A percentile compares a stretch with the other conserved stretches of the same genome.
Evolutionary conservation across 2,329 filamentous ascomycete genomes (phyloP).

Genomic region (Neopestalotiopsis sp.): DNA sequence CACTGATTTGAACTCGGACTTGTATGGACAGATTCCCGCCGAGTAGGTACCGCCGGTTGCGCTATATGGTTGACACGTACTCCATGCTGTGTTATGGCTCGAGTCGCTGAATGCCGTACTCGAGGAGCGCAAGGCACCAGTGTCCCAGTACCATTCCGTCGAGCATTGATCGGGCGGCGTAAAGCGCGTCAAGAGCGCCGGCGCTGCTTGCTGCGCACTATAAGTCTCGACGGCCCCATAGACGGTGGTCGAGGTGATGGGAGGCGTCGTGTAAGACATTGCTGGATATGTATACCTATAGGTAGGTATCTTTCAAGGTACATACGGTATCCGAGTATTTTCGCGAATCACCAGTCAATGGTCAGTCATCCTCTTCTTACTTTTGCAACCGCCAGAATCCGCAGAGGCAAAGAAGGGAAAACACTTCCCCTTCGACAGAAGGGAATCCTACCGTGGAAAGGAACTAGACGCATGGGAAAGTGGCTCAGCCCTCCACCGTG

Average conservation of each 20-base stretch:
- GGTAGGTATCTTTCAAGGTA: neutral
- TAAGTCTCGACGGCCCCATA: slow-evolving; percentile 10
- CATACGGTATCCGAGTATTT: neutral
- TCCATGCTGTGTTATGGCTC: slow-evolving; percentile 16
- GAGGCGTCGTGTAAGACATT: slow-evolving; percentile 16
- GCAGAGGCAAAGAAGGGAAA: neutral
- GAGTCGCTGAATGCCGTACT: slow-evolving; percentile 16
- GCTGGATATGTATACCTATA: too few species aligned
- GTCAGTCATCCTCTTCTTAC: neutral
- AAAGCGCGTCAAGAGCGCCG: slow-evolving; percentile 19
- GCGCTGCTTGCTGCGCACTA: slow-evolving; percentile 12
- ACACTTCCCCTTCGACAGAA: neutral
- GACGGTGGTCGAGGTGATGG: slow-evolving; percentile 15
- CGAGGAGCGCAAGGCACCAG: neutral
- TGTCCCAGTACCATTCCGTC: slow-evolving; percentile 20
- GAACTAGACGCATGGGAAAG: neutral
- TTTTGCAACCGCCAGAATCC: neutral
- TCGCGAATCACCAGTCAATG: neutral
- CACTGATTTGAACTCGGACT: slow-evolving; percentile 18
- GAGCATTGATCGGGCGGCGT: slow-evolving; percentile 11
- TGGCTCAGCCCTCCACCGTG: neutral
- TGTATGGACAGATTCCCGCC: slow-evolving; percentile 18
- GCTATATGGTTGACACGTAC: slow-evolving; percentile 19
- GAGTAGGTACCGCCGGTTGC: slow-evolving; percentile 14
- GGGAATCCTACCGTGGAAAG: neutral